Percentiles rank a stretch among this genome's conserved stretches.
Conservation (phyloP, 2,329 filamentous ascomycete species). For the Fusarium anguioides region DNA sequence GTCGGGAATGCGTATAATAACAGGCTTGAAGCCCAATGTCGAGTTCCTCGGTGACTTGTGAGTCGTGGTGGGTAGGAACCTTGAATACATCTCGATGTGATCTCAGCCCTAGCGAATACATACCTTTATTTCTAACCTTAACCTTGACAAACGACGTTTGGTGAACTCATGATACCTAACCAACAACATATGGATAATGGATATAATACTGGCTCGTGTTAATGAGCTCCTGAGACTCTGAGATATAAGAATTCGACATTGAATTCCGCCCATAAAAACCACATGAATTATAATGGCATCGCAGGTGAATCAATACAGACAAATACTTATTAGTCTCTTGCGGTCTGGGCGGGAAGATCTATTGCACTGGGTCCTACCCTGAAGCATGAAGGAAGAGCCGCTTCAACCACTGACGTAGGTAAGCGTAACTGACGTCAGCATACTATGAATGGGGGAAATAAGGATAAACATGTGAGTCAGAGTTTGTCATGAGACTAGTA, state of each 20-base stretch:
- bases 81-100: neutral
- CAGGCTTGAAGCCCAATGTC: neutral
- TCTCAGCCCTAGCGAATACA: neutral
- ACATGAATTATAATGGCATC: neutral
- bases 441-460: neutral
- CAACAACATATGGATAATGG: no score
- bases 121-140: neutral
- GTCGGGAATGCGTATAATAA: neutral
- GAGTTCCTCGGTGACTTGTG: neutral
- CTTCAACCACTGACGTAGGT: conserved; percentile 24
- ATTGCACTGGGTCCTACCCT: neutral
- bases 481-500: no score
- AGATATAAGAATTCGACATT: no score
- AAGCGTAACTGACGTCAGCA: conserved; percentile 34
- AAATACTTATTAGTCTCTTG: no score
- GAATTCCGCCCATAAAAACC: no score
- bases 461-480: neutral
- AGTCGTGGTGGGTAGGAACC: neutral
- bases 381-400: neutral
- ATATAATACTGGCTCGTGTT: no score
- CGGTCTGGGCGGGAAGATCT: neutral
- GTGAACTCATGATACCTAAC: no score
- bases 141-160: no score
- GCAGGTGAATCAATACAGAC: neutral
- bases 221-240: neutral